Percentiles rank a stretch among this genome's conserved stretches.
These are phyloP conservation scores for Fusarium acutatum DNA, from an alignment of 2,329 filamentous ascomycete species.

Conservation along the genomic window DNA sequence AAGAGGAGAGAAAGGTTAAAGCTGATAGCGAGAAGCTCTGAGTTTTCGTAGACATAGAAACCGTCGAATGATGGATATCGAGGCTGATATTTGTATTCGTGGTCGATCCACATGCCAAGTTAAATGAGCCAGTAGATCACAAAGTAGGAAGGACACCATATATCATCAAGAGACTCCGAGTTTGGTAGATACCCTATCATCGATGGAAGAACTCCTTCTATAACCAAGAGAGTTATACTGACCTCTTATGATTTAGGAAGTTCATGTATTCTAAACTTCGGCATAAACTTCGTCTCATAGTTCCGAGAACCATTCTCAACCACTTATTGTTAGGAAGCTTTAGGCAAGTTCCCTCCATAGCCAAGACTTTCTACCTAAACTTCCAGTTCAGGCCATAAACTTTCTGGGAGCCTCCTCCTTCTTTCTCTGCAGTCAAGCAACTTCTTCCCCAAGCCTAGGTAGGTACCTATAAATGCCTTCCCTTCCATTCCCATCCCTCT, in stretches of 20 bases:
- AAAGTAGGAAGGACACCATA: background rate
- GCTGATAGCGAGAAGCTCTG: slow-evolving; percentile 41
- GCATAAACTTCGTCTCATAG: background rate
- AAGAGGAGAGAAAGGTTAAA: slow-evolving; percentile 52
- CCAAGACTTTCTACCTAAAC: background rate
- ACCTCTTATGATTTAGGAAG: background rate
- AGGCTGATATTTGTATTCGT: background rate
- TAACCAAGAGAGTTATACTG: background rate
- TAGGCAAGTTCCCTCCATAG: background rate
- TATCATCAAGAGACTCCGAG: background rate
- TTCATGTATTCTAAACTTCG: background rate
- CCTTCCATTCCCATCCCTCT: background rate
- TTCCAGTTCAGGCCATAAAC: background rate
- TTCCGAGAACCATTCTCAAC: background rate
- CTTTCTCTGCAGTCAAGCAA: background rate
- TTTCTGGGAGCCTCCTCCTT: background rate
- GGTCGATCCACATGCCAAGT: background rate
- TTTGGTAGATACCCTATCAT: background rate
- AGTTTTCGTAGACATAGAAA: background rate
- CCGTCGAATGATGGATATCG: background rate
- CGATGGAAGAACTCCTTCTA: background rate
- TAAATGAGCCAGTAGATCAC: background rate
- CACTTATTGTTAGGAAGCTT: background rate
- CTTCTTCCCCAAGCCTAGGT: background rate
- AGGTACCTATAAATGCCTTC: background rate